Conservation (phyloP, 306 rosid genomes). For the Begonia peltatifolia region DNA sequence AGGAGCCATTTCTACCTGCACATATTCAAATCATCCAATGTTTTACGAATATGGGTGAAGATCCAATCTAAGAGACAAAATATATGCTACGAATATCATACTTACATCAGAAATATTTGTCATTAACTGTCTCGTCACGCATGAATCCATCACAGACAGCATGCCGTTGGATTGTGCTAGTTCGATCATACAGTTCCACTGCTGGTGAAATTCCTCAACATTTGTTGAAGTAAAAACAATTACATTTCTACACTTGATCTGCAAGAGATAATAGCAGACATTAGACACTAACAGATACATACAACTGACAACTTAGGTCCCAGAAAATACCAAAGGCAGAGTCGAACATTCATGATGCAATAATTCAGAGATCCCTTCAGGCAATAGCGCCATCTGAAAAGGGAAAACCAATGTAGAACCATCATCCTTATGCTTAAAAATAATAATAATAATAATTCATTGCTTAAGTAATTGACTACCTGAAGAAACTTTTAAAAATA, state of each 20-base stretch:
- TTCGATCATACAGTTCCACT: constrained; percentile 83
- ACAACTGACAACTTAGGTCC: background rate
- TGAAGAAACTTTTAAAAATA: too few species aligned
- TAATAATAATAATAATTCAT: too few species aligned
- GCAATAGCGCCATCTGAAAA: constrained; percentile 93
- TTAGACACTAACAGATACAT: constrained; percentile 1
- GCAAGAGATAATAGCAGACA: constrained; percentile 15
- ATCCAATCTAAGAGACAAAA: background rate
- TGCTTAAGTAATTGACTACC: too few species aligned
- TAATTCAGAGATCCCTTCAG: constrained; percentile 88
- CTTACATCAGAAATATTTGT: constrained; percentile 64
- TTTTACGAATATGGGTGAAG: background rate
- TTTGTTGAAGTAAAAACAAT: constrained; percentile 57
- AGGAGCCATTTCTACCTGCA: constrained; percentile 75
- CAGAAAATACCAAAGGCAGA: constrained; percentile 52
- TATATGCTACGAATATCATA: background rate
- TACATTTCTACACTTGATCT: constrained; percentile 87
- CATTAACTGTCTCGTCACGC: constrained; percentile 33
- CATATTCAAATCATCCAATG: constrained; percentile 3
- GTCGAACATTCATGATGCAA: constrained; percentile 69
- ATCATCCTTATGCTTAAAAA: background rate
- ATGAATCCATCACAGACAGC: constrained; percentile 48
- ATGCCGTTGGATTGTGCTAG: constrained; percentile 39
- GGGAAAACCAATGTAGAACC: constrained; percentile 11
- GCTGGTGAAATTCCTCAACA: constrained; percentile 46